A percentile compares a stretch with the other conserved stretches of the same genome.
phyloP scores from a whole-genome alignment of 1,284 basidiomycete species.

The Cerioporus squamosus region DNA sequence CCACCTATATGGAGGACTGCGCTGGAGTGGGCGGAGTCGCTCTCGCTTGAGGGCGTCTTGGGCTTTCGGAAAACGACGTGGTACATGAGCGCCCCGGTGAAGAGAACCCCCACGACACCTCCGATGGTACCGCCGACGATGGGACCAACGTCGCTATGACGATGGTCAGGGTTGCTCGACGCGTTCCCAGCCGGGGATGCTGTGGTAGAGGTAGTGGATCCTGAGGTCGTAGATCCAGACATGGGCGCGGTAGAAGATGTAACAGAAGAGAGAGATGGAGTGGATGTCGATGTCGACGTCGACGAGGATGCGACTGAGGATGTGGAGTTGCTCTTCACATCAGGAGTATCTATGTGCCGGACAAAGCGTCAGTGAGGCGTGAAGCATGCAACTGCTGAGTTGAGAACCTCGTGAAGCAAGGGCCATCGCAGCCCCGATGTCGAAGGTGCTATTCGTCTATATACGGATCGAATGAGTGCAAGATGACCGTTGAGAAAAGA shows the following conservation, averaged over 20 bases:
- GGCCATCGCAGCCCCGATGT: not conserved
- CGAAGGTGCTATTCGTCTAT: conserved; percentile 1
- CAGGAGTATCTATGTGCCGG: not conserved
- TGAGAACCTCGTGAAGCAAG: not conserved
- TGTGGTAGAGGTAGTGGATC: not conserved
- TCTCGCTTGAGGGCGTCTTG: not conserved
- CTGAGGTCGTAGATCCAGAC: not conserved
- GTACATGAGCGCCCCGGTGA: not conserved
- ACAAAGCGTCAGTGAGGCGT: not conserved
- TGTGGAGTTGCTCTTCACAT: not conserved
- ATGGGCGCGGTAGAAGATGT: not conserved
- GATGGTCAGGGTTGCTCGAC: not conserved
- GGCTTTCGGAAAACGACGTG: not conserved
- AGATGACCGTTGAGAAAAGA: not conserved
- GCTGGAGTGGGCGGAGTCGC: not conserved
- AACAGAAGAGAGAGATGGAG: not conserved
- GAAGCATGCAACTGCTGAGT: not conserved
- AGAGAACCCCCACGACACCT: not conserved
- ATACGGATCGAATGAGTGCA: not conserved
- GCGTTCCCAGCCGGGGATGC: not conserved
- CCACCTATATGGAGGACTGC: not conserved
- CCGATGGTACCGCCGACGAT: not conserved
- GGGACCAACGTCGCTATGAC: not conserved
- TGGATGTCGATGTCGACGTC: not conserved
- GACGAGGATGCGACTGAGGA: not conserved